phyloP scores from a whole-genome alignment of 768 basidiomycete genomes.

The Xerocomellus amylosporus region DNA sequence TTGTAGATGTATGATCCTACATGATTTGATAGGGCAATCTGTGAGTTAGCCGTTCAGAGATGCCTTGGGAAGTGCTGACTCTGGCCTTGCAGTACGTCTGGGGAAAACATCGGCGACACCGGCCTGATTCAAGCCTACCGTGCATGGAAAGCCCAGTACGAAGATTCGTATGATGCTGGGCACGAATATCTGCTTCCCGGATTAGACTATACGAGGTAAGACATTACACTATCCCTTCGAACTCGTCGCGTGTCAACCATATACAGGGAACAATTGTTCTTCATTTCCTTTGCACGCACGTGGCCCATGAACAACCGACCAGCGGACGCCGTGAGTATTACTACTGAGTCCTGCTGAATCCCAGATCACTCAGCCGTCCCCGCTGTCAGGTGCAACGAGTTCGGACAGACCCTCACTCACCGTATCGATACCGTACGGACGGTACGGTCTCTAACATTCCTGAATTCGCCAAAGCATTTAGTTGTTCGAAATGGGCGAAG shows the following conservation, averaged over 20 bases:
- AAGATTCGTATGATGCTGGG: slow-evolving; percentile 53
- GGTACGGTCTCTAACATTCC: slow-evolving; percentile 86
- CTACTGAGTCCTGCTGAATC: not conserved
- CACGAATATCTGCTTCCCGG: slow-evolving; percentile 81
- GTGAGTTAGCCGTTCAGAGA: slow-evolving; percentile 38
- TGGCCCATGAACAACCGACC: slow-evolving; percentile 84
- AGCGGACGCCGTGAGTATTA: slow-evolving; percentile 60
- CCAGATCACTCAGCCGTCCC: not conserved
- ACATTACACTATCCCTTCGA: not conserved
- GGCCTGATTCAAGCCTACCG: slow-evolving; percentile 84
- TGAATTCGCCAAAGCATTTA: slow-evolving; percentile 86
- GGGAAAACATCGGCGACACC: slow-evolving; percentile 88
- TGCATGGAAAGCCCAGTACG: slow-evolving; percentile 84
- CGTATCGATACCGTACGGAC: slow-evolving; percentile 72
- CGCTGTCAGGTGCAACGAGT: slow-evolving; percentile 62
- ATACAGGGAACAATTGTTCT: slow-evolving; percentile 86
- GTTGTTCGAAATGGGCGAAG: slow-evolving; percentile 73
- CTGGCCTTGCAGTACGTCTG: slow-evolving; percentile 61
- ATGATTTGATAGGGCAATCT: slow-evolving; percentile 59
- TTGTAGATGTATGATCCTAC: not conserved
- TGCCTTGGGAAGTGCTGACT: slow-evolving; percentile 6
- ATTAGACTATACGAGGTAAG: slow-evolving; percentile 66
- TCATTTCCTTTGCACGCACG: slow-evolving; percentile 84
- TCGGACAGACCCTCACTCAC: slow-evolving; percentile 88
- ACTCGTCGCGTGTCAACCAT: not conserved